Percentiles rank a stretch among this genome's conserved stretches.
Evolutionary conservation across 352 stramenopile genomes (phyloP).

Genomic region (Phytophthora podocarpi): DNA sequence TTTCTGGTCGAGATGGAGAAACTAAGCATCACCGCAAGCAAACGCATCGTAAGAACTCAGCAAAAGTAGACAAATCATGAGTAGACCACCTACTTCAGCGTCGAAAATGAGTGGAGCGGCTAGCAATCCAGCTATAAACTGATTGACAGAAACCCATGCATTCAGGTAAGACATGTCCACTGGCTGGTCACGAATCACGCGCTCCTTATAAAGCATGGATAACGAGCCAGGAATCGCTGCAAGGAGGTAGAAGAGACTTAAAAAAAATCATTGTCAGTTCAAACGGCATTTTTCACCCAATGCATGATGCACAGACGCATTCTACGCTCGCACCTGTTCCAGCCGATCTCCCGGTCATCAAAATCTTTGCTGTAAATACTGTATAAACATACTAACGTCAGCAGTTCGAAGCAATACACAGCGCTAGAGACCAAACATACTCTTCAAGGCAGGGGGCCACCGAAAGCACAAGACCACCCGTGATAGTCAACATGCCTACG

Average conservation of each 20-base stretch:
- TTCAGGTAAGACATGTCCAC: constrained; percentile 91
- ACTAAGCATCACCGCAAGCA: constrained; percentile 19
- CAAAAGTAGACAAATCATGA: background rate
- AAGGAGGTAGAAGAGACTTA: constrained; percentile 76
- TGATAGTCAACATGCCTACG: constrained; percentile 73
- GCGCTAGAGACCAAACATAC: constrained; percentile 40
- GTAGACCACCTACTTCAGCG: constrained; percentile 42
- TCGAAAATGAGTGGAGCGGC: constrained; percentile 85
- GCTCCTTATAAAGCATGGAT: constrained; percentile 91
- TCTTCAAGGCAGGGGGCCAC: constrained; percentile 79
- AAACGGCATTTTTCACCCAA: background rate
- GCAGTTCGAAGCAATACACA: background rate
- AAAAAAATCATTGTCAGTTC: constrained; percentile 8
- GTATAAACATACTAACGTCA: constrained; percentile 8
- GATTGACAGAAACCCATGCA: constrained; percentile 85
- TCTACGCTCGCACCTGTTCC: constrained; percentile 61
- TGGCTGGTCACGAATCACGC: constrained; percentile 75
- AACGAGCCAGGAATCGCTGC: constrained; percentile 74
- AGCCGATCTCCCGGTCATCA: constrained; percentile 76
- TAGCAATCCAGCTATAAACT: constrained; percentile 85
- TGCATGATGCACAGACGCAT: too few species aligned
- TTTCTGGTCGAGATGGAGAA: constrained; percentile 79
- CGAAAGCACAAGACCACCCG: constrained; percentile 68
- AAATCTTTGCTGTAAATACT: constrained; percentile 69
- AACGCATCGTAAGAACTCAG: background rate